Base-by-base conservation (phyloP, 2,329 filamentous ascomycete species). In the Aspergillus ochraceus region DNA sequence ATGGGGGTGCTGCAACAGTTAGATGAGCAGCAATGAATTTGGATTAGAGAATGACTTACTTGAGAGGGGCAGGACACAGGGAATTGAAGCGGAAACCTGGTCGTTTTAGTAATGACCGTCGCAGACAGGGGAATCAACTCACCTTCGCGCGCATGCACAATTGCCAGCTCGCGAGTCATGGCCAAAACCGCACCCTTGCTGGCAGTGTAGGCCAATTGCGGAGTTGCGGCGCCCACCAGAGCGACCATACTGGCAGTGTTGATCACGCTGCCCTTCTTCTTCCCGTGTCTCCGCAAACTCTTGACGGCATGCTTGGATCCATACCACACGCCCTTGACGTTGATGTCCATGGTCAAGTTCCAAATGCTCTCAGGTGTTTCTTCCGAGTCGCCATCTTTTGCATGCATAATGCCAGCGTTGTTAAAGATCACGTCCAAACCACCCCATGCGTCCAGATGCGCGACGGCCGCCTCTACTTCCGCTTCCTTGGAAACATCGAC, bases 311-410 rank as follows among this genome's bases (percentile, higher is more conserved):
- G 91, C 84, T 97, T 97, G 84, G 88, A 89, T 61, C 93, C 93
- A 76, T 87, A 97, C 93, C 93, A 97, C n/a, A 97, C 93, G 49
- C 93, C 93, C 85, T 97, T 97, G 77, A 97, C 93, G 77, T 97
- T 97, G 82, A 97, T 96, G 75, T 87, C 88, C 63, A 96, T 92
- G 4, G 93, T 97, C 66, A 96, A 80, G 71, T 97, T 92, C 93
- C 93, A 97, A 81, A 97, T 93, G 70, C 86, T 88, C 80, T 97
- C 92, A 54, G 91, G 88, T 1, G 92, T 97, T 74, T 89, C 86
- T 74, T 96, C 81, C 52, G 93, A 92, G 76, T 92, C 88, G 71
- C 86, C 88, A 75, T 92, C 90, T 59, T 89, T 83, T 52, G 87
- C 88, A 80, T 97, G 93, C 93, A 97, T 97, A 77, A 97, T 97